Evolutionary conservation across 805 yeast species (phyloP), one percentile per base, ranked within the genome.

Genomic region (Metschnikowia cerradonensis): DNA sequence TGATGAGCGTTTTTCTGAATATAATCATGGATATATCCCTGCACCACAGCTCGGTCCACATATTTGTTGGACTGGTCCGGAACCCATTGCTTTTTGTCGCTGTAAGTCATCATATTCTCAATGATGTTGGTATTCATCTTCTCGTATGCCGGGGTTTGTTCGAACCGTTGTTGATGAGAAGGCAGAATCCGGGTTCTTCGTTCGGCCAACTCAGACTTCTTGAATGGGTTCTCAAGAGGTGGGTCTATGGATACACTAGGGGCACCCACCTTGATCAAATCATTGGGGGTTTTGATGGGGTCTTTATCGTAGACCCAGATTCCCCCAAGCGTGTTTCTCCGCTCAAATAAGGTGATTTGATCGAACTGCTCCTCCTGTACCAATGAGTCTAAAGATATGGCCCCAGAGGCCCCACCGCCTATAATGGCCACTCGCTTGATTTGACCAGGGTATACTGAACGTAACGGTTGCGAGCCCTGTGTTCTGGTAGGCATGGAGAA

Each of bases 381-480:
- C 11, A 77, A 55, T 0, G 70, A 41, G 42, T 76, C 79, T 7
- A 76, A 60, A 0, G 70, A 61, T 42, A 77, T 67, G 20, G 77
- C 71, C 5, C 81, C 81, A 3, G 77, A 70, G 5, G 81, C 79
- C 13, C 81, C 81, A n/a, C 77, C 81, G 4, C 81, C 81, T 32
- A 77, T 73, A 31, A 77, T 66, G 17, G 78, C 80, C 7, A 76
- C 58, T 4, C 65, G 58, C 45, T 59, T 60, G 20, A 66, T 60
- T 15, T 49, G 53, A 6, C 41, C 34, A 1, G 41, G 42, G 4
- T 19, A 11, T 3, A 37, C 36, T n/a, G 40, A 34, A 6, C 41
- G 30, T 31, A 37, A 30, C 5, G 42, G 41, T n/a, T 45, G 31
- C 1, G 32, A n/a, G 10, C 11, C 2, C 4, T 26, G 11, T 7